Evolutionary conservation across 345 rosid genomes (phyloP).

Genomic region (Mallotus nudiflorus): DNA sequence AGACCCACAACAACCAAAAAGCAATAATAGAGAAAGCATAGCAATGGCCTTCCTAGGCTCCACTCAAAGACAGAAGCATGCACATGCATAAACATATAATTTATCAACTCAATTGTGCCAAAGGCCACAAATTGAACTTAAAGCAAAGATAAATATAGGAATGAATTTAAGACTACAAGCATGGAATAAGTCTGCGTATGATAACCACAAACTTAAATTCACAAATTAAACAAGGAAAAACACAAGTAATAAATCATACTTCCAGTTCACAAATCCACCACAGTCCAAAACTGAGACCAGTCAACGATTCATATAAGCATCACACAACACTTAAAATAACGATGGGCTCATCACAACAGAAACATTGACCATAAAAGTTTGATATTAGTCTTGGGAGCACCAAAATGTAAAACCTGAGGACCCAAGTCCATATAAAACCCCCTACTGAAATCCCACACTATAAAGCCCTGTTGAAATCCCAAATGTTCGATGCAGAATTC

Average conservation of each 20-base stretch:
- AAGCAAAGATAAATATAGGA: neutral
- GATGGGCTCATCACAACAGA: neutral
- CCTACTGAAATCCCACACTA: too few species aligned
- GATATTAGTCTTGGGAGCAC: too few species aligned
- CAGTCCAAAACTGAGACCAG: neutral
- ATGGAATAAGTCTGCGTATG: neutral
- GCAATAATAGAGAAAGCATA: neutral
- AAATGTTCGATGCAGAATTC: too few species aligned
- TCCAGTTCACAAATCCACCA: neutral
- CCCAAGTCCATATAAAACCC: too few species aligned
- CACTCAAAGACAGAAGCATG: neutral
- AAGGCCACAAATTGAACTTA: neutral
- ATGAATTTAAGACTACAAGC: neutral
- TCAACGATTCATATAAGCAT: neutral
- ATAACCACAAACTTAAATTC: neutral
- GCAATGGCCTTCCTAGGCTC: neutral
- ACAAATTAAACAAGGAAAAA: neutral
- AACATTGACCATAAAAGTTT: neutral
- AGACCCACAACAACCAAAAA: neutral
- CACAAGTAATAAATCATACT: neutral
- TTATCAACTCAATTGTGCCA: neutral
- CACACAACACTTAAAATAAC: slow-evolving; percentile 3
- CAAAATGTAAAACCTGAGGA: too few species aligned
- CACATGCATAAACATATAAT: neutral
- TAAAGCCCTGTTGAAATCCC: too few species aligned